These are phyloP conservation scores for Heliosperma pusillum DNA, from an alignment of 148 eudicot genomes.

Conservation along the genomic window DNA sequence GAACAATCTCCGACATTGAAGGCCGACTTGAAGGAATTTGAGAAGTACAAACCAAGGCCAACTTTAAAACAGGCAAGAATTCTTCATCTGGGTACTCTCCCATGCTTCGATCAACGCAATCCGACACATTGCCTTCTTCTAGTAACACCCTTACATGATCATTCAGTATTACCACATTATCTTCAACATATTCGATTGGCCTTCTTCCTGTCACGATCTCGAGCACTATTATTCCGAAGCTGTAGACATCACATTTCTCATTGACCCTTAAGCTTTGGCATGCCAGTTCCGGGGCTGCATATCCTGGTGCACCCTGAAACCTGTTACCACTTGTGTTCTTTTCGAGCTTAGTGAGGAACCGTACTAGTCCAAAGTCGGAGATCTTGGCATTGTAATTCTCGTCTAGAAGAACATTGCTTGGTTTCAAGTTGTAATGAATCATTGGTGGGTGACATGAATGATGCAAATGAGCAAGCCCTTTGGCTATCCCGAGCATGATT, in stretches of 20 bases:
- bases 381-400: constrained; percentile 65
- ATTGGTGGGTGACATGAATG: constrained; percentile 78
- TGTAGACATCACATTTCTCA: constrained; percentile 88
- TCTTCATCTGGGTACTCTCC: constrained; percentile 79
- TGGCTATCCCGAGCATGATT: constrained; percentile 75
- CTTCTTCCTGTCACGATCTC: constrained; percentile 80
- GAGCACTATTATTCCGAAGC: constrained; percentile 77
- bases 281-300: constrained; percentile 86
- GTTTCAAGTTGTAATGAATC: constrained; percentile 85
- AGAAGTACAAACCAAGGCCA: constrained; percentile 93
- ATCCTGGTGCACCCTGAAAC: constrained; percentile 78
- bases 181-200: constrained; percentile 86
- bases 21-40: constrained; percentile 95
- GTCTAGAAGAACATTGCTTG: constrained; percentile 76
- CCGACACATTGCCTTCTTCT: constrained; percentile 73
- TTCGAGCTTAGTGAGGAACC: constrained; percentile 57
- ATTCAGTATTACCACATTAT: constrained; percentile 59
- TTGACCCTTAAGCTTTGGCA: constrained; percentile 85
- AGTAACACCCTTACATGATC: constrained; percentile 73
- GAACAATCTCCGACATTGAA: constrained; percentile 92
- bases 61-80: constrained; percentile 73
- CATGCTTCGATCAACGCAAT: constrained; percentile 73
- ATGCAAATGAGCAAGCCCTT: constrained; percentile 83
- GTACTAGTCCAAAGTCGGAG: constrained; percentile 76
- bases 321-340: constrained; percentile 49